Conservation (phyloP, 1,284 basidiomycete genomes). For the Naganishia cerealis region DNA sequence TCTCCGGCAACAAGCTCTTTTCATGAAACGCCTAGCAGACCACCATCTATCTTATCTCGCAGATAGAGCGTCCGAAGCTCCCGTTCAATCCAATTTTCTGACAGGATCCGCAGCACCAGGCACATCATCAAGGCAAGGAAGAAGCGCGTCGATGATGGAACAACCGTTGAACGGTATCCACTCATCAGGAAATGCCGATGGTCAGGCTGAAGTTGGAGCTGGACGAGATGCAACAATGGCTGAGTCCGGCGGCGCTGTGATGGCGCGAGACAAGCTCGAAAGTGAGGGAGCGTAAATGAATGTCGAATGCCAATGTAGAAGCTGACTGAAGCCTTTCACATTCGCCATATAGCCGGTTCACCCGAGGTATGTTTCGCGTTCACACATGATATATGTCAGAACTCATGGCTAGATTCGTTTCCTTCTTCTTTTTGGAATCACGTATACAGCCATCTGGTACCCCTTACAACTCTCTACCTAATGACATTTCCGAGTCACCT, state of each 20-base stretch:
- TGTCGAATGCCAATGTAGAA: neutral
- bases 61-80: constrained; percentile 57
- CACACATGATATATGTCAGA: neutral
- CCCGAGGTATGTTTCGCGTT: constrained; percentile 6
- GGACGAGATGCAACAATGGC: neutral
- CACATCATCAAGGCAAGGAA: neutral
- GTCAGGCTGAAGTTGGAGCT: constrained; percentile 2
- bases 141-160: constrained; percentile 10
- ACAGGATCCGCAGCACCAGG: neutral
- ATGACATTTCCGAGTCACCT: constrained; percentile 21
- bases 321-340: constrained; percentile 1
- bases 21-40: constrained; percentile 73
- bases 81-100: constrained; percentile 4
- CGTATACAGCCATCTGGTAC: constrained; percentile 3
- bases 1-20: constrained; percentile 71
- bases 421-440: neutral
- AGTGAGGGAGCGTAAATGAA: neutral
- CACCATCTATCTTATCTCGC: constrained; percentile 81
- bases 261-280: neutral
- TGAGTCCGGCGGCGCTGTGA: neutral
- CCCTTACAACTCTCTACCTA: constrained; percentile 16
- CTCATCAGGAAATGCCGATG: neutral
- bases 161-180: neutral
- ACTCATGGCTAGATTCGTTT: neutral
- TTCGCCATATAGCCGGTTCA: neutral